Percentiles rank a stretch among this genome's conserved stretches.
phyloP scores from a whole-genome alignment of 2,329 filamentous ascomycete genomes.

The Verticillium tricorpus region DNA sequence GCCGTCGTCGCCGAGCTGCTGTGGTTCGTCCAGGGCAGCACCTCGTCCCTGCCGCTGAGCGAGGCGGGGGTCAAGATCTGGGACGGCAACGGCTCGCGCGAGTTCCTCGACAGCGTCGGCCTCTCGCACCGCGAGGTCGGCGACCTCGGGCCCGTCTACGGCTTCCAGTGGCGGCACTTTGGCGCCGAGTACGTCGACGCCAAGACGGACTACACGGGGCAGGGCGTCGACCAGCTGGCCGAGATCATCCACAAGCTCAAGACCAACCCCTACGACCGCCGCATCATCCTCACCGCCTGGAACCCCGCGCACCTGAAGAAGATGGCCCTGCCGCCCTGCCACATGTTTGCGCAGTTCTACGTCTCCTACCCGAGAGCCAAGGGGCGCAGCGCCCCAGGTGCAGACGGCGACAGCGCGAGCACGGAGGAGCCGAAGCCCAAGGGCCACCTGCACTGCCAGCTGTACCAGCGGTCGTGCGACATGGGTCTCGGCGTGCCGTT shows the following conservation, averaged over 20 bases:
- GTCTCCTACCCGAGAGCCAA: conserved; percentile 64
- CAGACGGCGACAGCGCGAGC: conserved; percentile 20
- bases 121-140: conserved; percentile 77
- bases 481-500: conserved; percentile 97
- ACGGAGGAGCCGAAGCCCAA: conserved; percentile 48
- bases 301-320: conserved; percentile 80
- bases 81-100: conserved; percentile 93
- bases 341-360: conserved; percentile 98
- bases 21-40: conserved; percentile 88
- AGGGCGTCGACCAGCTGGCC: conserved; percentile 90
- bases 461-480: conserved; percentile 93
- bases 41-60: conserved; percentile 71
- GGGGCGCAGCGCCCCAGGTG: conserved; percentile 10
- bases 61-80: conserved; percentile 90
- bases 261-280: conserved; percentile 78
- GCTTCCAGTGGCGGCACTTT: conserved; percentile 98
- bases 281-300: conserved; percentile 91
- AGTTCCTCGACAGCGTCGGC: conserved; percentile 82
- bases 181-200: conserved; percentile 83
- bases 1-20: conserved; percentile 89
- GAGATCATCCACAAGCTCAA: conserved; percentile 85
- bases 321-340: conserved; percentile 92
- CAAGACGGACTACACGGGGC: conserved; percentile 74
- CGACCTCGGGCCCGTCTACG: conserved; percentile 92
- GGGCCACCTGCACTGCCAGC: conserved; percentile 76